Base-by-base conservation (phyloP, 2,329 filamentous ascomycete genomes). In the Fusarium miscanthi region DNA sequence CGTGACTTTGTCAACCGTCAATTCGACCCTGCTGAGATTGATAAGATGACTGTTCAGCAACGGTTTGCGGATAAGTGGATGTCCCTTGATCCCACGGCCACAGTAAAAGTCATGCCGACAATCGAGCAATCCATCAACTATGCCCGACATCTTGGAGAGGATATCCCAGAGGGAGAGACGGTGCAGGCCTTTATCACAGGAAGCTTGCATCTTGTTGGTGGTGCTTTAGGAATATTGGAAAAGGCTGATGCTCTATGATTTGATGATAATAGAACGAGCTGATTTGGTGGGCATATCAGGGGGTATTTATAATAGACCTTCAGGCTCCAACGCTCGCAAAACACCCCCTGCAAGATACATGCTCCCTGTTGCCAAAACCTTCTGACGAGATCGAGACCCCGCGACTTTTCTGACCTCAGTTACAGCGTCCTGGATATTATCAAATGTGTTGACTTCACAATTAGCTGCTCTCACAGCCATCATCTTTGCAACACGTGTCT, bases 331-430 rank as follows among this genome's bases (percentile, higher is more conserved):
- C 2, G 93, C 90, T 79, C 93, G 91, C 58, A 97, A 84, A 49
- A 94, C 85, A 16, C 92, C 93, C 12, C 94, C 94, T 2, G 95
- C 94, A 42, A 97, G 86, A 84, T 97, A 92, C 77, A 97, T 83
- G 80, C 94, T 97, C 5, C 94, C 94, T 19, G 94, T 97, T 14
- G 94, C 91, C 60, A 97, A 83, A 0, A 91, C 89, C 79, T 90
- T 88, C 21, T 75, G 90, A 85, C 54, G 85, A 85, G 6, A 79
- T 74, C 54, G 85, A 85, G 6, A 79, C 74, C 56, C 54, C 4
- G 75, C 75, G 16, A 87, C 76, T 21, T 76, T 80, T 66, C 87
- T 86, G 8, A 89, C 89, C 66, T 86, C 84, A 16, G 83, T 82
- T 13, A 96, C 87, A 2, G 93, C 91, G 60, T 94, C 92, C 70